Evolutionary conservation across 305 asterid genomes (phyloP), one percentile per base, ranked within the genome.

Genomic region (Fraxinus albicans): DNA sequence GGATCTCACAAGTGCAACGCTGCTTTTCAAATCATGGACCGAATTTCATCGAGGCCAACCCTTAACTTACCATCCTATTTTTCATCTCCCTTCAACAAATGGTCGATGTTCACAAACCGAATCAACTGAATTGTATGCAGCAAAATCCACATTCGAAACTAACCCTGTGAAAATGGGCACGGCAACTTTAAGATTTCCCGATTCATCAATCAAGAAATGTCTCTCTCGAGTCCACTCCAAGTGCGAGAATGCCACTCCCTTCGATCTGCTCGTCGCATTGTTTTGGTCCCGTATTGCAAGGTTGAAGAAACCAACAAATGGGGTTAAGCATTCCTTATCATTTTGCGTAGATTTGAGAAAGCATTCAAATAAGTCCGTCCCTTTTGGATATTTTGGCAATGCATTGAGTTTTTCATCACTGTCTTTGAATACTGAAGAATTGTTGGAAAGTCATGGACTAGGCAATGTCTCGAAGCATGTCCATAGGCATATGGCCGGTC

Each of bases 231-330:
- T 86, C 79, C 86, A 40, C 7, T 63, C 65, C 25, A 81, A n/a
- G 12, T 89, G 88, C 88, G 90, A 93, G n/a, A 76, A 78, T 2
- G 91, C 90, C 86, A 88, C 88, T 12, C 94, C 94, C 17, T 91
- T 89, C 47, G 93, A 89, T 73, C 72, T 88, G 53, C 72, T 92
- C 8, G 83, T 83, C 2, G 96, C 93, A 8, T 86, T 92, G 81
- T 80, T 92, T 50, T 92, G 94, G 96, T 85, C 89, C 2, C 79
- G 85, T 29, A 73, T 90, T 9, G 83, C 81, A 3, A 81, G 8
- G 0, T 58, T 6, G 27, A 80, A 80, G 75, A 83, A 82, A 10
- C 79, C 82, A 2, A n/a, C 63, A 9, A 27, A 21, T 17, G 79
- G 44, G 12, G 15, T 50, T 1, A 80, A 79, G 0, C 76, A 78